Conservation (phyloP, 2,329 filamentous ascomycete genomes). For the Talaromyces amestolkiae region DNA sequence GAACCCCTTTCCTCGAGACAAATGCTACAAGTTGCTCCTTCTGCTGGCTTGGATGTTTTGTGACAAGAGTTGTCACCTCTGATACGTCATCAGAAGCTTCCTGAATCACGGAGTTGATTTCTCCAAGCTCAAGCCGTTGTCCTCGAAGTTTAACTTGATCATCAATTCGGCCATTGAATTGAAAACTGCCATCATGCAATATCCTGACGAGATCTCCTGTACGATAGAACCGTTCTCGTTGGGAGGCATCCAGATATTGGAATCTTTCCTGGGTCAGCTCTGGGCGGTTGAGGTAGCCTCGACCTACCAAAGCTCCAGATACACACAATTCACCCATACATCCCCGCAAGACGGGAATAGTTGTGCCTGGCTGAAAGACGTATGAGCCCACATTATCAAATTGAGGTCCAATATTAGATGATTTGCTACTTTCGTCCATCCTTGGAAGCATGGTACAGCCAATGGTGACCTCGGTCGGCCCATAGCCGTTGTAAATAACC, state of each 20-base stretch:
- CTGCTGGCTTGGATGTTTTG: slow-evolving; percentile 67
- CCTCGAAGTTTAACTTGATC: slow-evolving; percentile 91
- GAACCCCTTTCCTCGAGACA: slow-evolving; percentile 39
- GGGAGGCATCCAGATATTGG: slow-evolving; percentile 58
- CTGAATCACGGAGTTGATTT: slow-evolving; percentile 83
- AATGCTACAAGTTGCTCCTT: slow-evolving; percentile 84
- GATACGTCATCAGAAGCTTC: slow-evolving; percentile 56
- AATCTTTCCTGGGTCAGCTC: slow-evolving; percentile 78
- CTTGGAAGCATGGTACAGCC: slow-evolving; percentile 87
- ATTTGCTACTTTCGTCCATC: slow-evolving; percentile 72
- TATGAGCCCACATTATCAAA: slow-evolving; percentile 86
- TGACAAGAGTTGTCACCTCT: slow-evolving; percentile 74
- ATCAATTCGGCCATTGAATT: slow-evolving; percentile 83
- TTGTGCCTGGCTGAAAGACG: slow-evolving; percentile 68
- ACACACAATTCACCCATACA: slow-evolving; percentile 86
- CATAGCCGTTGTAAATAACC: slow-evolving; percentile 90
- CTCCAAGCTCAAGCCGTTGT: slow-evolving; percentile 82
- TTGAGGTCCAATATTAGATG: slow-evolving; percentile 82
- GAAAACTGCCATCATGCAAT: slow-evolving; percentile 75
- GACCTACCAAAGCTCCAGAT: slow-evolving; percentile 80
- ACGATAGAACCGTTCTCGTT: slow-evolving; percentile 67
- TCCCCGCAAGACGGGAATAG: slow-evolving; percentile 70
- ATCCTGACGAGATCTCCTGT: slow-evolving; percentile 86
- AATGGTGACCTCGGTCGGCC: slow-evolving; percentile 89
- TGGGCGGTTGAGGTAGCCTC: slow-evolving; percentile 78